Conservation (phyloP, 306 rosid species). For the Purshia tridentata region DNA sequence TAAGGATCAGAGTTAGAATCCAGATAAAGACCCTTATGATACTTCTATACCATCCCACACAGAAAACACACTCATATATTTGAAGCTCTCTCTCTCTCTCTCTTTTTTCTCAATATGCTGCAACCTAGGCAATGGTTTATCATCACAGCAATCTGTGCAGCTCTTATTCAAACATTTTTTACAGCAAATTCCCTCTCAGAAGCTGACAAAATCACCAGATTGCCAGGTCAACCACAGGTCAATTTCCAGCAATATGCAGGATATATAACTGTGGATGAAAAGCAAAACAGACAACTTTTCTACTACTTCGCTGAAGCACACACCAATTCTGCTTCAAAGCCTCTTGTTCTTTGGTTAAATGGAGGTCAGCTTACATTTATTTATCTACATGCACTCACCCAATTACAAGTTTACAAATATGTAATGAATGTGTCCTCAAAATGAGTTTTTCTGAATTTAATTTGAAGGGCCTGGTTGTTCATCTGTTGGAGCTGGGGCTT, state of each 20-base stretch:
- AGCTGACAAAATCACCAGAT: constrained; percentile 18
- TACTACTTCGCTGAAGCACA: constrained; percentile 52
- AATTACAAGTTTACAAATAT: background rate
- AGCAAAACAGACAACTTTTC: constrained; percentile 36
- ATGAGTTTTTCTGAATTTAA: constrained; percentile 8
- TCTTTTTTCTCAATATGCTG: constrained; percentile 6
- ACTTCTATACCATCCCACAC: too few relatives aligned
- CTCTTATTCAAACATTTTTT: constrained; percentile 18
- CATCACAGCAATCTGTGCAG: constrained; percentile 7
- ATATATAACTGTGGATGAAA: constrained; percentile 32
- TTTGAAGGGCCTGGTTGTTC: constrained; percentile 83
- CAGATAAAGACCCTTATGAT: too few relatives aligned
- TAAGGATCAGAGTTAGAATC: too few relatives aligned
- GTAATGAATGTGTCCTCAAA: background rate
- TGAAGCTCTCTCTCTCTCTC: background rate
- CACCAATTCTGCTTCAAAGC: constrained; percentile 36
- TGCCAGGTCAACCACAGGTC: constrained; percentile 49
- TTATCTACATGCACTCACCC: background rate
- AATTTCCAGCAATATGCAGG: constrained; percentile 43
- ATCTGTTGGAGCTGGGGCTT: constrained; percentile 74
- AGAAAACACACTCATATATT: too few relatives aligned
- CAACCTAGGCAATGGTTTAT: constrained; percentile 17
- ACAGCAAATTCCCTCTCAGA: constrained; percentile 7
- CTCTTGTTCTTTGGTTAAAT: constrained; percentile 60
- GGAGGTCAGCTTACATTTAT: constrained; percentile 43